Conservation (phyloP, 441 rosid genomes). For the Erysimum pusillum region DNA sequence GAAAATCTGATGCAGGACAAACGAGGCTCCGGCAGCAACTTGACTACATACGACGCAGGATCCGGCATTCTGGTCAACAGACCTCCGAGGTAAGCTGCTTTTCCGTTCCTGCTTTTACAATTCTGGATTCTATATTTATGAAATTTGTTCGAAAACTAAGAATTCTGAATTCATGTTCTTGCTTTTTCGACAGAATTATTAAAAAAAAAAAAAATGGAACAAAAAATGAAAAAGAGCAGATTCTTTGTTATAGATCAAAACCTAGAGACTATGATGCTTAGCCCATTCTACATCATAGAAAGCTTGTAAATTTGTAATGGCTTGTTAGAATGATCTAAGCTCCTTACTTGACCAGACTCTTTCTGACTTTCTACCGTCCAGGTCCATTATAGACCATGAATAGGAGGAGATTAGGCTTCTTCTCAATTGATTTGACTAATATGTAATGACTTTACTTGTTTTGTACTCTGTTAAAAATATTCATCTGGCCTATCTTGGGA, state of each 20-base stretch:
- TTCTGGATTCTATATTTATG: background rate
- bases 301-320: slow-evolving; percentile 17
- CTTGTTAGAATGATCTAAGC: background rate
- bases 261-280: background rate
- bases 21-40: slow-evolving; percentile 48
- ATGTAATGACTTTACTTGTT: background rate
- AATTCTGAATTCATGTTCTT: slow-evolving; percentile 2
- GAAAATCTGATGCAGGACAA: slow-evolving; percentile 45
- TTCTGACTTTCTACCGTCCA: background rate
- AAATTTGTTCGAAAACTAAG: background rate
- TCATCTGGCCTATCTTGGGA: slow-evolving; percentile 3
- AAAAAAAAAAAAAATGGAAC: background rate
- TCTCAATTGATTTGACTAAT: slow-evolving; percentile 1
- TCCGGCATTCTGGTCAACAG: slow-evolving; percentile 57
- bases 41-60: slow-evolving; percentile 56
- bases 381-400: background rate
- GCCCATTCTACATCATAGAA: background rate
- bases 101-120: background rate
- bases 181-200: background rate
- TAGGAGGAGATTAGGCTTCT: background rate
- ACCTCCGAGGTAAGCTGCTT: slow-evolving; percentile 60
- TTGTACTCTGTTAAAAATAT: background rate
- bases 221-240: background rate
- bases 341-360: slow-evolving; percentile 5
- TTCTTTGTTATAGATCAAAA: slow-evolving; percentile 13